Evolutionary conservation across 2,329 filamentous ascomycete genomes (phyloP).

Genomic region (Aspergillus quadricinctus): DNA sequence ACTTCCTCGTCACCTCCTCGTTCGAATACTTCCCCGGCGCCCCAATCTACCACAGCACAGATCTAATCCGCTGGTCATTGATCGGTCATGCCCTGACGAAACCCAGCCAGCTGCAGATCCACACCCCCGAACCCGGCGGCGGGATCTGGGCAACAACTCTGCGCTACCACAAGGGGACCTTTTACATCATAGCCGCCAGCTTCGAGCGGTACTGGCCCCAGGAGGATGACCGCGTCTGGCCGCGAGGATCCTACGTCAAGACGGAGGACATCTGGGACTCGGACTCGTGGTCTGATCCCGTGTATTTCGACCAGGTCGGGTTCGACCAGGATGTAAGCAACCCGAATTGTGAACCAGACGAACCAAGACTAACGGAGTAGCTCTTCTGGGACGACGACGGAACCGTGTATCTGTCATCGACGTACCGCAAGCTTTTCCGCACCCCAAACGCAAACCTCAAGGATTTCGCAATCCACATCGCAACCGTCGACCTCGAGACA

Average conservation of each 20-base stretch:
- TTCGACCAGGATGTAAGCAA: constrained; percentile 50
- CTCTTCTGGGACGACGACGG: constrained; percentile 51
- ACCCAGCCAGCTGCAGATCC: constrained; percentile 31
- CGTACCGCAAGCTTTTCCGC: constrained; percentile 34
- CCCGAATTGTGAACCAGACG: not conserved
- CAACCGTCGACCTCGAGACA: constrained; percentile 28
- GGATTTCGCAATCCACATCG: constrained; percentile 47
- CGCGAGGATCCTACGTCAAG: constrained; percentile 52
- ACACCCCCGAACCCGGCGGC: constrained; percentile 29
- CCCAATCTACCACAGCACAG: constrained; percentile 56
- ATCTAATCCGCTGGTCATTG: constrained; percentile 40
- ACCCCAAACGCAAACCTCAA: constrained; percentile 41
- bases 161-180: constrained; percentile 41
- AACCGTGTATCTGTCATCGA: constrained; percentile 47
- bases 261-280: constrained; percentile 52
- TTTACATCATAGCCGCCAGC: constrained; percentile 46
- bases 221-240: constrained; percentile 47
- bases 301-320: constrained; percentile 52
- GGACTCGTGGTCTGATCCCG: constrained; percentile 49
- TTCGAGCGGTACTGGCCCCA: constrained; percentile 41
- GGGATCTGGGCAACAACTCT: constrained; percentile 49
- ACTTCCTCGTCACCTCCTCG: constrained; percentile 58
- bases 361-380: constrained; percentile 24
- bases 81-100: constrained; percentile 33
- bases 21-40: constrained; percentile 61